phyloP scores from a whole-genome alignment of 2,329 filamentous ascomycete genomes.

The Aspergillus sp. region DNA sequence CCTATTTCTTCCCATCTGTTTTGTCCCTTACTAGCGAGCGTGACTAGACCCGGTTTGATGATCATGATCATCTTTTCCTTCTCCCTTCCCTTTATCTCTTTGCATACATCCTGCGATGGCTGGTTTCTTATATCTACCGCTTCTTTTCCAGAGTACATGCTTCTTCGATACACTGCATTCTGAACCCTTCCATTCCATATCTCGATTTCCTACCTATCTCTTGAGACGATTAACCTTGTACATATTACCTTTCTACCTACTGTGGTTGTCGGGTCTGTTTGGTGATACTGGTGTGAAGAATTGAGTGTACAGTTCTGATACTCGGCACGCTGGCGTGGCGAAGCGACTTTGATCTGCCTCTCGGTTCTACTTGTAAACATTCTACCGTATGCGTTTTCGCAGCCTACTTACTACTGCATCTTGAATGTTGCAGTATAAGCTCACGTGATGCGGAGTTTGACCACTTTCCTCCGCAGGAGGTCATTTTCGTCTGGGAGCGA shows the following conservation, averaged over 20 bases:
- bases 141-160: slow-evolving; percentile 22
- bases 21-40: slow-evolving; percentile 12
- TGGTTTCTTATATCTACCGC: neutral
- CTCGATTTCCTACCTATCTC: slow-evolving; percentile 8
- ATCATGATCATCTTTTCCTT: slow-evolving; percentile 16
- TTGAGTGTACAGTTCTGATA: slow-evolving; percentile 20
- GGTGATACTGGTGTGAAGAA: slow-evolving; percentile 20
- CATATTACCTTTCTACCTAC: slow-evolving; percentile 29
- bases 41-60: slow-evolving; percentile 13
- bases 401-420: neutral
- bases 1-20: slow-evolving; percentile 11
- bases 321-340: slow-evolving; percentile 32
- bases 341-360: slow-evolving; percentile 20
- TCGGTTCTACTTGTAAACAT: neutral
- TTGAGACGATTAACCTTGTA: slow-evolving; percentile 27
- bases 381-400: neutral
- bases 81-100: slow-evolving; percentile 2
- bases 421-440: neutral
- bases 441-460: slow-evolving; percentile 4
- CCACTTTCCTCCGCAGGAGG: neutral
- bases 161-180: neutral
- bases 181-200: slow-evolving; percentile 7
- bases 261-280: slow-evolving; percentile 24
- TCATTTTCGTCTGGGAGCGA: neutral
- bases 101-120: slow-evolving; percentile 6